Conservation (phyloP, 257 asterid genomes). For the Plantago major region DNA sequence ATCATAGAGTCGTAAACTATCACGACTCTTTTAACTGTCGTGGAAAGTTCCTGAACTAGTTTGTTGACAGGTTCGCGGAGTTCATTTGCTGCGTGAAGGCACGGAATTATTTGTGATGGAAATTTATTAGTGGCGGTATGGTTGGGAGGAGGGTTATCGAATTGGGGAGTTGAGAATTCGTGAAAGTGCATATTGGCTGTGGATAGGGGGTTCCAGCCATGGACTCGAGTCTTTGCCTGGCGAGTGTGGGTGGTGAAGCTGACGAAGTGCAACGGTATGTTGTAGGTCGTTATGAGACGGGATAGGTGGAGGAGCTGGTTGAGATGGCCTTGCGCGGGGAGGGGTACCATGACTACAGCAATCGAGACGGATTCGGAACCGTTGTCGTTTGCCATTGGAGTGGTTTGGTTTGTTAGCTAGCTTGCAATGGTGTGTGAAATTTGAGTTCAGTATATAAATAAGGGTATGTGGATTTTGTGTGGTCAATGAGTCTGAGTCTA, state of each 20-base stretch:
- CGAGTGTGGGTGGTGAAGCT: slow-evolving; percentile 29
- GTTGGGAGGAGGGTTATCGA: slow-evolving; percentile 20
- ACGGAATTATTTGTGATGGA: slow-evolving; percentile 25
- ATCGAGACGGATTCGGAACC: neutral
- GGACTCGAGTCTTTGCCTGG: slow-evolving; percentile 35
- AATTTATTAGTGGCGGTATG: slow-evolving; percentile 19
- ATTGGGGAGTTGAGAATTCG: slow-evolving; percentile 27
- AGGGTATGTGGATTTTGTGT: no score
- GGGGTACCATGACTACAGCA: slow-evolving; percentile 34
- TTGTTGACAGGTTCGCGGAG: slow-evolving; percentile 24
- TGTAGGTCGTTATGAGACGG: slow-evolving; percentile 27
- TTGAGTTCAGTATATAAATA: no score
- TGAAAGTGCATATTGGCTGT: slow-evolving; percentile 43
- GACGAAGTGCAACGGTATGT: slow-evolving; percentile 31
- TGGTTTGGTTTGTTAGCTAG: neutral
- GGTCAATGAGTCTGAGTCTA: no score
- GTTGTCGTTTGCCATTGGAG: neutral
- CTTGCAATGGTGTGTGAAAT: neutral
- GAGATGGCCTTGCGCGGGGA: slow-evolving; percentile 48
- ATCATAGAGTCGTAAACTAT: slow-evolving; percentile 31
- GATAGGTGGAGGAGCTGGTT: slow-evolving; percentile 44
- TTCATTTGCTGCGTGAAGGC: slow-evolving; percentile 18
- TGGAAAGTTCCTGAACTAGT: slow-evolving; percentile 4
- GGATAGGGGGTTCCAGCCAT: slow-evolving; percentile 14
- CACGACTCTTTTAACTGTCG: slow-evolving; percentile 7